Percentiles rank a stretch among this genome's conserved stretches.
These are phyloP conservation scores for Kuraishia capsulata DNA, from an alignment of 805 yeast species.

Conservation along the genomic window DNA sequence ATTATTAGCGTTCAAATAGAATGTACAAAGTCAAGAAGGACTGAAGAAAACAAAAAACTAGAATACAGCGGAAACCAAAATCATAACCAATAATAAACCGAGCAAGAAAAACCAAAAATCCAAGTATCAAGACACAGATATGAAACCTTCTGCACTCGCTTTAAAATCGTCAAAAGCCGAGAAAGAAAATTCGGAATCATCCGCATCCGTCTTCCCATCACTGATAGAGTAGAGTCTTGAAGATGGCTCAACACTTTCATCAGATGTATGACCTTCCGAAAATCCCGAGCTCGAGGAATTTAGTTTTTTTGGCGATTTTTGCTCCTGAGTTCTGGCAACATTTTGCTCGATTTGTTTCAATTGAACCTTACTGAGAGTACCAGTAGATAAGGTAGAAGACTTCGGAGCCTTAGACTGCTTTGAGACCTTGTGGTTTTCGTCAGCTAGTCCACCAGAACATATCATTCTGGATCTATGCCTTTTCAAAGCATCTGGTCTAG, in stretches of 20 bases:
- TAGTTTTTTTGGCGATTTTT: too few species aligned
- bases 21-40: too few species aligned
- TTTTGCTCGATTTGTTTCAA: background rate
- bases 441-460: slow-evolving; percentile 64
- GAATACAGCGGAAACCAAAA: too few species aligned
- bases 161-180: slow-evolving; percentile 2
- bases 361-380: background rate
- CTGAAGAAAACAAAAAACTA: background rate
- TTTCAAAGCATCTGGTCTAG: slow-evolving; percentile 80
- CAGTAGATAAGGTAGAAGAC: background rate
- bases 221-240: background rate
- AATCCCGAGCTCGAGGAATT: too few species aligned
- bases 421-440: slow-evolving; percentile 9
- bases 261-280: background rate
- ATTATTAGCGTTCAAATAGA: background rate
- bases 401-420: background rate
- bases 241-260: background rate
- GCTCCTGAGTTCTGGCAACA: background rate
- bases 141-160: background rate
- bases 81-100: too few species aligned
- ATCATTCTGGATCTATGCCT: slow-evolving; percentile 75
- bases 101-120: too few species aligned
- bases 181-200: background rate
- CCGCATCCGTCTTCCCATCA: background rate
- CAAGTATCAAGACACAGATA: too few species aligned